Conservation (phyloP, 176 grass and related monocot genomes). For the Carex parvula region DNA sequence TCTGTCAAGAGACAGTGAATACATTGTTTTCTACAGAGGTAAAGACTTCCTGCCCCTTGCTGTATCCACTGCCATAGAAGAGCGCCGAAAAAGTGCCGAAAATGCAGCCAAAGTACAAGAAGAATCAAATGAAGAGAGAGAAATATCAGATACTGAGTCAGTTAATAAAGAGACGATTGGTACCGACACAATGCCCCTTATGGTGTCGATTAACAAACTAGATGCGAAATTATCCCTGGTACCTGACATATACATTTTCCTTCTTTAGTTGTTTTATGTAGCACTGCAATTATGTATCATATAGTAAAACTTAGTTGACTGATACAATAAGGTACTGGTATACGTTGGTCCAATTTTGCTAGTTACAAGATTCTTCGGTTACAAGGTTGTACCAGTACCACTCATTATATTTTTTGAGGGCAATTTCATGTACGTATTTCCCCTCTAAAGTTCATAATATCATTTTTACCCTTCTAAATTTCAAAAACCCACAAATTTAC, state of each 20-base stretch:
- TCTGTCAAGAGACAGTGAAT: slow-evolving; percentile 75
- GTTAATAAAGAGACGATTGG: slow-evolving; percentile 22
- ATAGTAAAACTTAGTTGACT: neutral
- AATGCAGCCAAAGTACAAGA: slow-evolving; percentile 29
- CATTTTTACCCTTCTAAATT: too few species aligned
- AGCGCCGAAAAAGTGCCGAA: slow-evolving; percentile 48
- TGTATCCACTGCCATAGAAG: slow-evolving; percentile 74
- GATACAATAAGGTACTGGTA: neutral
- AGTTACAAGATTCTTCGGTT: neutral
- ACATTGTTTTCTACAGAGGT: slow-evolving; percentile 88
- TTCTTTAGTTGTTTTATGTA: neutral
- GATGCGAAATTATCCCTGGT: slow-evolving; percentile 65
- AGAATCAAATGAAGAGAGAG: slow-evolving; percentile 31
- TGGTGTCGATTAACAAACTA: slow-evolving; percentile 28
- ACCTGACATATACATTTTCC: neutral
- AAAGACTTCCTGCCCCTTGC: slow-evolving; percentile 80
- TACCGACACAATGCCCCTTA: neutral
- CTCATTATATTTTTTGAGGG: neutral
- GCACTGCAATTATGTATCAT: neutral
- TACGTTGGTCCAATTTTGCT: neutral
- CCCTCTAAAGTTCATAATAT: too few species aligned
- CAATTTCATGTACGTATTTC: too few species aligned
- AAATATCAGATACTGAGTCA: neutral
- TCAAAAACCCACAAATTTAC: too few species aligned
- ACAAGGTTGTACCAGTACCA: neutral